Conservation (phyloP, 2,329 filamentous ascomycete genomes). For the Botrytis pseudocinerea region DNA sequence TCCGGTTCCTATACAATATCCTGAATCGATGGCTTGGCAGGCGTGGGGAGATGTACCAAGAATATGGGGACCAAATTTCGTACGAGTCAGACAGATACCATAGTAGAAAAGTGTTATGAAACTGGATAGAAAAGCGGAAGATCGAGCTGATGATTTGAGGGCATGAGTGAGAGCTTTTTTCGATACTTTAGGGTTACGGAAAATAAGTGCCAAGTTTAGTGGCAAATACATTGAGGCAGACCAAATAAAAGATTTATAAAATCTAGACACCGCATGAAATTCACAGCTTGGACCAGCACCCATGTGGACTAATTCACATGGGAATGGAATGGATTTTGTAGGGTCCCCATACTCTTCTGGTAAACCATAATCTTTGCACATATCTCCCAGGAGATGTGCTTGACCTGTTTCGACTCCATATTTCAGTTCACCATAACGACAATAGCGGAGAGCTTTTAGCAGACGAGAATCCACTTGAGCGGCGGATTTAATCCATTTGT, state of each 20-base stretch:
- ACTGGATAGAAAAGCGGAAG: slow-evolving; percentile 73
- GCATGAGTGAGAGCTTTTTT: slow-evolving; percentile 46
- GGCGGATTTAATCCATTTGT: slow-evolving; percentile 77
- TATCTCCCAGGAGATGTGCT: slow-evolving; percentile 63
- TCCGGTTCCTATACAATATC: slow-evolving; percentile 69
- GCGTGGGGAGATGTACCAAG: slow-evolving; percentile 54
- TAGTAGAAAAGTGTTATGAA: slow-evolving; percentile 85
- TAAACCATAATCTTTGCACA: slow-evolving; percentile 71
- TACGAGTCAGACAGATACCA: slow-evolving; percentile 75
- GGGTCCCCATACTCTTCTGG: slow-evolving; percentile 75
- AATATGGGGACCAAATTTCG: slow-evolving; percentile 68
- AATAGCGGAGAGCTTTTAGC: slow-evolving; percentile 70
- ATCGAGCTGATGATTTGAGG: slow-evolving; percentile 60
- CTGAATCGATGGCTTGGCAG: slow-evolving; percentile 57
- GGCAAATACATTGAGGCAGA: slow-evolving; percentile 74
- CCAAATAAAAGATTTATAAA: slow-evolving; percentile 69
- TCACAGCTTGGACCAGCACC: slow-evolving; percentile 73
- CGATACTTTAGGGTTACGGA: slow-evolving; percentile 50
- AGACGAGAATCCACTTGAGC: slow-evolving; percentile 75
- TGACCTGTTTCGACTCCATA: slow-evolving; percentile 76
- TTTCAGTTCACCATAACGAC: slow-evolving; percentile 59
- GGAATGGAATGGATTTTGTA: slow-evolving; percentile 62
- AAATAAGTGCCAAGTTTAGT: slow-evolving; percentile 67
- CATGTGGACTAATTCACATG: slow-evolving; percentile 84
- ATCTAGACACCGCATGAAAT: slow-evolving; percentile 67